Conservation (phyloP, 176 grass and related monocot genomes). For the Phragmites australis region DNA sequence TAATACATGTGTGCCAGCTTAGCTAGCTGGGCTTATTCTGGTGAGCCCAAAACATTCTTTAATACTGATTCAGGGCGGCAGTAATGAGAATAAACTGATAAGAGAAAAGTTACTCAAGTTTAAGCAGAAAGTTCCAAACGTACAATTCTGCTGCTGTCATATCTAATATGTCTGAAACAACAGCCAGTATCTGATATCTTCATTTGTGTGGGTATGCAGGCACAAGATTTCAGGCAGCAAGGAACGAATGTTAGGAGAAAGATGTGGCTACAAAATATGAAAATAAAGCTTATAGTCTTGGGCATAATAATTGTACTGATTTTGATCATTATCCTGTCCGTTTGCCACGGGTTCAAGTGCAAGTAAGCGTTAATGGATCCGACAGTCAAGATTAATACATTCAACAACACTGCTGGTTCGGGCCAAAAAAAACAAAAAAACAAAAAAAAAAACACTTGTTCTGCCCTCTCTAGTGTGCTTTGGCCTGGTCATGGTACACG, state of each 20-base stretch:
- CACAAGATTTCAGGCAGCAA: constrained; percentile 86
- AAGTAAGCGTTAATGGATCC: constrained; percentile 17
- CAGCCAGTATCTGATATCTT: background rate
- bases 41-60: background rate
- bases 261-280: constrained; percentile 99
- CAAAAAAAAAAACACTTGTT: background rate
- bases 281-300: constrained; percentile 89
- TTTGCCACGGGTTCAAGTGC: constrained; percentile 92
- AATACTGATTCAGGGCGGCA: background rate
- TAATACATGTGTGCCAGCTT: background rate
- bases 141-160: background rate
- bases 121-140: background rate
- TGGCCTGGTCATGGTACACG: background rate
- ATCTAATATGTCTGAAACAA: background rate
- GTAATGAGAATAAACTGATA: background rate
- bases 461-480: constrained; percentile 21
- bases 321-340: constrained; percentile 82
- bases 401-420: constrained; percentile 42
- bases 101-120: too few relatives aligned
- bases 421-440: background rate
- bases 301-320: constrained; percentile 84
- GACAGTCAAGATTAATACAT: constrained; percentile 8
- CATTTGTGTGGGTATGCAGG: constrained; percentile 39
- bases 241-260: constrained; percentile 78
- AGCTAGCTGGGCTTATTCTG: background rate